These are phyloP conservation scores for Ophiostoma sp. DNA, from an alignment of 2,329 filamentous ascomycete species.

Conservation along the genomic window DNA sequence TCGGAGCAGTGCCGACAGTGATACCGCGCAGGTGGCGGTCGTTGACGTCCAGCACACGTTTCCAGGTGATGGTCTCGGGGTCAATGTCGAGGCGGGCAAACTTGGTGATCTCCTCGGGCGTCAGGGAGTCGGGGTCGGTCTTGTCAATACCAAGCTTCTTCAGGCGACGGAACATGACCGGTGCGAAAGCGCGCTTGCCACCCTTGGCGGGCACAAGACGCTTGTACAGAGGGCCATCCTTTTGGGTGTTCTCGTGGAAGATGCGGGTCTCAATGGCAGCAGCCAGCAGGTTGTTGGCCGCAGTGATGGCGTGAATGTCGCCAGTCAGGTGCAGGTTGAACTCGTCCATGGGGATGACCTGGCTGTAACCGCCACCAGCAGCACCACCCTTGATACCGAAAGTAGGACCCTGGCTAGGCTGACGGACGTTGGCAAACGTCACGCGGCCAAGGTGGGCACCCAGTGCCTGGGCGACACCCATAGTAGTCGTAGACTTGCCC, in stretches of 20 bases:
- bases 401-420: slow-evolving; percentile 93
- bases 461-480: slow-evolving; percentile 89
- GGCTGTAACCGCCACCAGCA: slow-evolving; percentile 94
- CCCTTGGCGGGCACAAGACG: slow-evolving; percentile 86
- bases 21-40: slow-evolving; percentile 88
- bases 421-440: slow-evolving; percentile 92
- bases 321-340: slow-evolving; percentile 98
- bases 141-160: slow-evolving; percentile 96
- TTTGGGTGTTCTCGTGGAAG: slow-evolving; percentile 95
- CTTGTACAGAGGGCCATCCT: slow-evolving; percentile 79
- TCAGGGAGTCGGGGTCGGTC: slow-evolving; percentile 86
- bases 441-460: slow-evolving; percentile 82
- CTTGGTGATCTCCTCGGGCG: slow-evolving; percentile 75
- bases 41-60: slow-evolving; percentile 92
- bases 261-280: slow-evolving; percentile 97
- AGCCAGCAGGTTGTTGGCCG: slow-evolving; percentile 93
- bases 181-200: slow-evolving; percentile 77
- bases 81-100: slow-evolving; percentile 97
- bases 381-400: slow-evolving; percentile 99
- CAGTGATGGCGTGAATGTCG: slow-evolving; percentile 95
- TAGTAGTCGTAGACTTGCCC: slow-evolving; percentile 96
- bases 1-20: slow-evolving; percentile 79
- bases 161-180: slow-evolving; percentile 85
- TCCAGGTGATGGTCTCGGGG: slow-evolving; percentile 94
- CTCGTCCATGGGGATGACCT: slow-evolving; percentile 99